Percentiles rank a stretch among this genome's conserved stretches.
Conservation (phyloP, 345 rosid genomes). For the Populus deltoides region DNA sequence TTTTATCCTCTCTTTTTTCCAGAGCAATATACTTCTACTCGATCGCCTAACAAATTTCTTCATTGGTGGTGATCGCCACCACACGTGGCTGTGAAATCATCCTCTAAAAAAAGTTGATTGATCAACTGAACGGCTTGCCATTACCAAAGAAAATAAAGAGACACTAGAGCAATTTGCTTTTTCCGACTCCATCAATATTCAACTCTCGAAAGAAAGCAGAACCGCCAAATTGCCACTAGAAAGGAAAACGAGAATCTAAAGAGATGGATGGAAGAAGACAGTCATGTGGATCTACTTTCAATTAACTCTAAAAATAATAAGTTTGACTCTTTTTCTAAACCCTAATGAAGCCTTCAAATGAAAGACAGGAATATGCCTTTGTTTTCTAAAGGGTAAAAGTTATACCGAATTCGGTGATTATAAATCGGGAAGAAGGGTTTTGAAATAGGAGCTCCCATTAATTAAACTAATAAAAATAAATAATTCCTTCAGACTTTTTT, state of each 20-base stretch:
- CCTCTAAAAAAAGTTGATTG: background rate
- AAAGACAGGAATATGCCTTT: background rate
- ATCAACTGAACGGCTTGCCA: background rate
- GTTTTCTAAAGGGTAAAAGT: background rate
- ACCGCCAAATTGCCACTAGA: too few relatives aligned
- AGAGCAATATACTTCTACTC: background rate
- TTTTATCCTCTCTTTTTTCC: constrained; percentile 5
- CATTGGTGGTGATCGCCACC: background rate
- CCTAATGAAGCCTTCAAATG: background rate
- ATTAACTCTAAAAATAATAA: background rate
- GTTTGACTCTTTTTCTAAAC: background rate
- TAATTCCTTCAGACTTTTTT: too few relatives aligned
- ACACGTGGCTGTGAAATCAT: constrained; percentile 4
- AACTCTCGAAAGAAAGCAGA: background rate
- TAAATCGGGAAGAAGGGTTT: background rate
- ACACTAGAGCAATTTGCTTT: too few relatives aligned
- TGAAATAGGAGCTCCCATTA: background rate
- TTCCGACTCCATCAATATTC: background rate
- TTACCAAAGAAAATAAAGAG: too few relatives aligned
- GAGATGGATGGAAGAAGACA: too few relatives aligned
- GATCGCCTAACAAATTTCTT: background rate
- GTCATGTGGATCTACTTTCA: too few relatives aligned
- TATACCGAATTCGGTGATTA: background rate
- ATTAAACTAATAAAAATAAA: too few relatives aligned
- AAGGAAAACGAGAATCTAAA: too few relatives aligned